Evolutionary conservation across 371 early-diverging fungal genomes (phyloP).

Genomic region (Catenaria anguillulae): DNA sequence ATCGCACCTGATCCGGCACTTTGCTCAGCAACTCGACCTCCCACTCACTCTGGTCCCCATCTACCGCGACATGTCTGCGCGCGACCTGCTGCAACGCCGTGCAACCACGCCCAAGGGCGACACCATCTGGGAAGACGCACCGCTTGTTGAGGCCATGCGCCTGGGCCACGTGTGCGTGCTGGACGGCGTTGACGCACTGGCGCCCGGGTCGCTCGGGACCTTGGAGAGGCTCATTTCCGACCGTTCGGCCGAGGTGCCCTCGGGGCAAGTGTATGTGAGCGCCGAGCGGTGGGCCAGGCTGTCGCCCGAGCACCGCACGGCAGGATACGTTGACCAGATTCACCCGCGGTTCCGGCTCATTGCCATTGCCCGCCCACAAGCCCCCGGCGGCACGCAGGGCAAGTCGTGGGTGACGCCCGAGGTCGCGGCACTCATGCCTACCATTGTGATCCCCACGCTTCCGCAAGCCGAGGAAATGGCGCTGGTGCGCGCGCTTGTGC

Average conservation of each 20-base stretch:
- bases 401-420: background rate
- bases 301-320: constrained; percentile 22
- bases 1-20: constrained; percentile 50
- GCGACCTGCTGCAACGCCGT: constrained; percentile 67
- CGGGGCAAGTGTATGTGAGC: constrained; percentile 26
- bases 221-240: constrained; percentile 52
- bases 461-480: background rate
- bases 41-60: constrained; percentile 41
- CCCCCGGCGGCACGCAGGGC: background rate
- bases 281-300: background rate
- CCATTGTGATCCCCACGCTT: background rate
- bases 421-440: background rate
- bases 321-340: constrained; percentile 39
- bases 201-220: constrained; percentile 53
- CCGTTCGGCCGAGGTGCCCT: constrained; percentile 38
- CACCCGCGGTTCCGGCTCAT: constrained; percentile 66
- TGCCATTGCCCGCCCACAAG: constrained; percentile 27
- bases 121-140: constrained; percentile 50
- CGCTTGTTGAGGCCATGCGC: constrained; percentile 56
- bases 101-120: constrained; percentile 55
- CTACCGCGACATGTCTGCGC: constrained; percentile 69
- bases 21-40: constrained; percentile 54
- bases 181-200: constrained; percentile 58
- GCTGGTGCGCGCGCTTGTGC: background rate
- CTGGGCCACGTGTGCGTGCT: constrained; percentile 54